Evolutionary conservation across 73 alveolate genomes (phyloP).

Genomic region (Paramecium primaurelia): DNA sequence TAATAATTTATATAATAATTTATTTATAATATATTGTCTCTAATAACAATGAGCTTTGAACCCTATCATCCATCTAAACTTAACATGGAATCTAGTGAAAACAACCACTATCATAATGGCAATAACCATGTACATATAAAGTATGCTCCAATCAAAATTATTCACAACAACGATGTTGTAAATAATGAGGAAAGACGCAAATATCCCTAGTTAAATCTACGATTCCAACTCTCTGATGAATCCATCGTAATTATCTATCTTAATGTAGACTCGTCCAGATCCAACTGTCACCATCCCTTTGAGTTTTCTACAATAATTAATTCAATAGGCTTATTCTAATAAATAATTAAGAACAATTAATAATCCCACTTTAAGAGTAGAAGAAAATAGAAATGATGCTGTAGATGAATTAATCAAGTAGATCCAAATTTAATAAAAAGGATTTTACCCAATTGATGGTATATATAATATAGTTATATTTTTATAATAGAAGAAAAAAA

Average conservation of each 20-base stretch:
- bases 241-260: background rate
- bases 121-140: background rate
- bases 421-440: background rate
- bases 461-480: background rate
- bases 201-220: slow-evolving; percentile 6
- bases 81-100: background rate
- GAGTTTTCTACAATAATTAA: background rate
- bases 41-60: slow-evolving; percentile 24
- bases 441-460: background rate
- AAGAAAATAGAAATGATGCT: background rate
- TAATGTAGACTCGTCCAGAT: background rate
- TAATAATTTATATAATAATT: background rate
- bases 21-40: slow-evolving; percentile 17
- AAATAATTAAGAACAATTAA: background rate
- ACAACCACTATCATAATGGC: background rate
- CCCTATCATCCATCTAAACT: background rate
- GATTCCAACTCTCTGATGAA: background rate
- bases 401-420: background rate
- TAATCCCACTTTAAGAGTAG: background rate
- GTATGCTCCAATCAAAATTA: slow-evolving; percentile 12
- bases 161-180: background rate
- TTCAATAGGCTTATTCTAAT: slow-evolving; percentile 12
- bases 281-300: slow-evolving; percentile 40
- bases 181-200: background rate
- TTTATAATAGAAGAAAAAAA: slow-evolving; percentile 25